phyloP scores from a whole-genome alignment of 2,329 filamentous ascomycete genomes.

The Ophiocordyceps unilateralis region DNA sequence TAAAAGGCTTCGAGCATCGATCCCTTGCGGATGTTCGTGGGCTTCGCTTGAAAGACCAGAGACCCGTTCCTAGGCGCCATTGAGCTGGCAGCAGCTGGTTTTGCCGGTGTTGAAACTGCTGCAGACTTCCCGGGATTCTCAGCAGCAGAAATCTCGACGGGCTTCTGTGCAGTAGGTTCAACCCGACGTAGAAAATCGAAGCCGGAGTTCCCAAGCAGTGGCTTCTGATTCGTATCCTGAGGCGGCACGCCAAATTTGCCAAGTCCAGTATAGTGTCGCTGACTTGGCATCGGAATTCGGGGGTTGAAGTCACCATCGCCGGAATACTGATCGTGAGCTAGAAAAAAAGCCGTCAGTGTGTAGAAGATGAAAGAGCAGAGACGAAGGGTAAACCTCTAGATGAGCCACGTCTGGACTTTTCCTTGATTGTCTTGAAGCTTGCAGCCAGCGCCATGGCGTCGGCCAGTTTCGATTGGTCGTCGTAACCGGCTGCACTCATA shows the following conservation, averaged over 20 bases:
- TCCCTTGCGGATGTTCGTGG: neutral
- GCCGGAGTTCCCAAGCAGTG: conserved; percentile 7
- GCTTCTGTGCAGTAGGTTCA: neutral
- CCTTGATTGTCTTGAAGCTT: neutral
- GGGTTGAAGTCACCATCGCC: neutral
- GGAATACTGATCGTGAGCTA: neutral
- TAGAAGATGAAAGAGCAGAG: neutral
- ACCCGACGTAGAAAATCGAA: conserved; percentile 8
- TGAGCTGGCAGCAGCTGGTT: neutral
- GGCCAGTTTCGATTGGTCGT: neutral
- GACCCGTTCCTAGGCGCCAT: neutral
- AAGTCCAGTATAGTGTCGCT: conserved; percentile 4
- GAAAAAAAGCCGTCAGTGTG: too few relatives aligned
- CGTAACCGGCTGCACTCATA: too few relatives aligned
- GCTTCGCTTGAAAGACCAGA: neutral
- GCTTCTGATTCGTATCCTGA: neutral
- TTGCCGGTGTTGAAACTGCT: neutral
- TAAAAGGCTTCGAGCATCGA: conserved; percentile 8
- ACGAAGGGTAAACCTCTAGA: neutral
- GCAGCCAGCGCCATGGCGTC: neutral
- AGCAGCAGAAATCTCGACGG: neutral
- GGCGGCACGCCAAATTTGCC: neutral
- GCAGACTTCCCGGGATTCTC: neutral
- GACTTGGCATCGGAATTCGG: conserved; percentile 5
- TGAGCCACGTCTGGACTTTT: neutral